Conservation (phyloP, 208 protist species). For the Crithidia expoeki region DNA sequence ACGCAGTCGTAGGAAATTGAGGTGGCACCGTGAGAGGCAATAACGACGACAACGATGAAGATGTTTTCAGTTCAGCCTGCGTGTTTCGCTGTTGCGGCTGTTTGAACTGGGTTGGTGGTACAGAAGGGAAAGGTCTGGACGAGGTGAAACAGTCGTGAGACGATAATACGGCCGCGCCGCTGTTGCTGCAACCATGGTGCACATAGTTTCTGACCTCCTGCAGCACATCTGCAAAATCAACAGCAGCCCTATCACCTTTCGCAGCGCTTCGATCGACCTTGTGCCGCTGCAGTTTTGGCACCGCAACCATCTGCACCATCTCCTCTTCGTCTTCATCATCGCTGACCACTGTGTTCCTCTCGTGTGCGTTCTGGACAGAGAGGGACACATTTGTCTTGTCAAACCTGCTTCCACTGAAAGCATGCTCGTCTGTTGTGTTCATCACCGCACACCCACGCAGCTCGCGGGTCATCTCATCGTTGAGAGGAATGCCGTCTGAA, state of each 20-base stretch:
- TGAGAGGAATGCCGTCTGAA: slow-evolving; percentile 56
- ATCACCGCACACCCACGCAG: slow-evolving; percentile 15
- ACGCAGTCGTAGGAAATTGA: slow-evolving; percentile 16
- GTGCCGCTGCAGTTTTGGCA: neutral
- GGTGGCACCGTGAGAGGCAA: neutral
- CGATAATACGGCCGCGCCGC: neutral
- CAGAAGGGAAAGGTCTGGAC: neutral
- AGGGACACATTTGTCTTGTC: neutral
- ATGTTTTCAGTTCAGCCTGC: neutral
- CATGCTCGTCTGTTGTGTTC: neutral
- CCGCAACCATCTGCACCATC: slow-evolving; percentile 6
- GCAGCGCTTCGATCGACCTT: neutral
- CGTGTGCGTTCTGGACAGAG: neutral
- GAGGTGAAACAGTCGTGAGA: neutral
- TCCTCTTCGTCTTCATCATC: neutral
- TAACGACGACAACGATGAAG: neutral
- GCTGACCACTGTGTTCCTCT: neutral
- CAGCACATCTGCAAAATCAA: slow-evolving; percentile 26
- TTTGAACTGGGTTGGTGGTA: neutral
- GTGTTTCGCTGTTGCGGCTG: neutral
- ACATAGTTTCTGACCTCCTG: slow-evolving; percentile 24
- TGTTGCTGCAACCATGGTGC: slow-evolving; percentile 6
- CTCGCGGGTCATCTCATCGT: slow-evolving; percentile 25
- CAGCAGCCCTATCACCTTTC: neutral
- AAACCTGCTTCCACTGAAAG: neutral